Evolutionary conservation across 2,329 filamentous ascomycete genomes (phyloP).

Genomic region (Aureobasidium uvarum): DNA sequence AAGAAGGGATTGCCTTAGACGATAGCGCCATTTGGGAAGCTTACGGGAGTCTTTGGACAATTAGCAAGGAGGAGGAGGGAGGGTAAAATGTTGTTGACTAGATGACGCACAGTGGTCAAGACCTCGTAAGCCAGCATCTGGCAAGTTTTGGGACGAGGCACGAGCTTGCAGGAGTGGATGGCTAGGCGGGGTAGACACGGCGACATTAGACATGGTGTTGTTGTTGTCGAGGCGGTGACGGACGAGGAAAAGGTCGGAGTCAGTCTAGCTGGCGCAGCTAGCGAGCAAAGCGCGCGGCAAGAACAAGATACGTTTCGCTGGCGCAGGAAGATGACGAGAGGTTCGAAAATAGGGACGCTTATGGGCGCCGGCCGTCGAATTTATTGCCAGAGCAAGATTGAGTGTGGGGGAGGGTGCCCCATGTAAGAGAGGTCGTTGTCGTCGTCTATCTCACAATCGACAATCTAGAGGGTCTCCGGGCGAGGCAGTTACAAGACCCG

Average conservation of each 20-base stretch:
- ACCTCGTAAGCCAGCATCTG: conserved; percentile 25
- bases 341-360: background rate
- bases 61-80: conserved; percentile 1
- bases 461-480: background rate
- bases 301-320: background rate
- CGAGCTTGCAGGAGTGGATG: conserved; percentile 13
- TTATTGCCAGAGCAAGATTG: background rate
- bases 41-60: conserved; percentile 35
- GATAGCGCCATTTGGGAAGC: conserved; percentile 86
- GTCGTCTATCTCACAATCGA: background rate
- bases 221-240: conserved; percentile 17
- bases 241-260: background rate
- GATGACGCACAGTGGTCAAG: conserved; percentile 27
- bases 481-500: background rate
- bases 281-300: conserved; percentile 23
- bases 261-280: conserved; percentile 9
- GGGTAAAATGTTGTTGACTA: background rate
- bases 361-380: background rate
- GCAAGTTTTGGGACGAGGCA: conserved; percentile 15
- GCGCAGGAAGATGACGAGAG: background rate
- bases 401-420: conserved; percentile 1
- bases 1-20: conserved; percentile 74
- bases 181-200: background rate
- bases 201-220: conserved; percentile 26
- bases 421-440: background rate